A percentile compares a stretch with the other conserved stretches of the same genome.
Evolutionary conservation across 108 stramenopile species (phyloP).

Genomic region (Fistulifera solaris): DNA sequence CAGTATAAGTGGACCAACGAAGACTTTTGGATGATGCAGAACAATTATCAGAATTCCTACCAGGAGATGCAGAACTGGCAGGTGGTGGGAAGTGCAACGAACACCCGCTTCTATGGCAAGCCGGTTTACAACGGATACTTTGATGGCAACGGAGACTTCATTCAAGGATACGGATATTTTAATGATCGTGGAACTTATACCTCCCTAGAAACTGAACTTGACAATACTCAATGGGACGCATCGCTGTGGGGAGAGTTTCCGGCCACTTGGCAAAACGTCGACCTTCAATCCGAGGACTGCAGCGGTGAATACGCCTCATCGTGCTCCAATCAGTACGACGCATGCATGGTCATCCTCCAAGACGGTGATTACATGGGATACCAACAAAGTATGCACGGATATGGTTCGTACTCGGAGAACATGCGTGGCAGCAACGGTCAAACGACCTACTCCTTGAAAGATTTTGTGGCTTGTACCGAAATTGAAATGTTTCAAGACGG

Average conservation of each 20-base stretch:
- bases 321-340: constrained; percentile 5
- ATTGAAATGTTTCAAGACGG: constrained; percentile 9
- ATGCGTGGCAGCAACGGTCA: constrained; percentile 6
- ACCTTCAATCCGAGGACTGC: background rate
- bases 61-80: background rate
- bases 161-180: constrained; percentile 4
- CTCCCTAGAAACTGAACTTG: background rate
- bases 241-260: constrained; percentile 1
- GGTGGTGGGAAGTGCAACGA: no score
- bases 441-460: constrained; percentile 1
- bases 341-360: constrained; percentile 3
- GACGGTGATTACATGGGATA: constrained; percentile 8
- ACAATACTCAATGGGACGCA: background rate
- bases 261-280: constrained; percentile 3
- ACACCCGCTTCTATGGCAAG: constrained; percentile 1
- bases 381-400: no score
- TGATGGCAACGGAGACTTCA: constrained; percentile 12
- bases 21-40: background rate
- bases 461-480: background rate
- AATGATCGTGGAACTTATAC: background rate
- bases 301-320: constrained; percentile 5
- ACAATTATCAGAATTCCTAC: constrained; percentile 1
- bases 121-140: constrained; percentile 16
- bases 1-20: no score
- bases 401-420: no score